These are phyloP conservation scores for Arachnopeziza araneosa DNA, from an alignment of 2,329 filamentous ascomycete genomes.

Conservation along the genomic window DNA sequence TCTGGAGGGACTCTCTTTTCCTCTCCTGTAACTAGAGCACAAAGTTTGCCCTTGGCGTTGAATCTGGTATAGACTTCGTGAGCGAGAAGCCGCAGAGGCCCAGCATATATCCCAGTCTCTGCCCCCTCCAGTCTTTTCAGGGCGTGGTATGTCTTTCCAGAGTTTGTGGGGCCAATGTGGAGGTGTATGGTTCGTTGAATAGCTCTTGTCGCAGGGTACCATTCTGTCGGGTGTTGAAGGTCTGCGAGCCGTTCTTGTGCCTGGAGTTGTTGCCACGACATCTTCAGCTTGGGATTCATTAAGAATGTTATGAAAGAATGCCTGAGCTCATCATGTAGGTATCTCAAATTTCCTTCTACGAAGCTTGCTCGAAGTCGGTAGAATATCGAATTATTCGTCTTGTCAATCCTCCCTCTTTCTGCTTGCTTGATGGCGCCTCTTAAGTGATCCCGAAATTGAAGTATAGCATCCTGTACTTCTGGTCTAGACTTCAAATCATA, in stretches of 20 bases:
- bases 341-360: conserved; percentile 43
- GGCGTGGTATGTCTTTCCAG: conserved; percentile 94
- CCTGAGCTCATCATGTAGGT: conserved; percentile 53
- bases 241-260: conserved; percentile 65
- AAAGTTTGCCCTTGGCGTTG: conserved; percentile 67
- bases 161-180: conserved; percentile 95
- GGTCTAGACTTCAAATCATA: conserved; percentile 14
- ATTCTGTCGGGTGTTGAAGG: conserved; percentile 82
- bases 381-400: conserved; percentile 22
- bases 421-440: conserved; percentile 12
- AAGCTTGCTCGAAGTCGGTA: conserved; percentile 51
- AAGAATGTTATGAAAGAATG: conserved; percentile 51
- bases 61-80: conserved; percentile 94
- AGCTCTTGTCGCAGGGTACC: conserved; percentile 79
- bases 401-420: conserved; percentile 6
- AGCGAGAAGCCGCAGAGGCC: conserved; percentile 80
- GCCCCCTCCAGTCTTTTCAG: conserved; percentile 76
- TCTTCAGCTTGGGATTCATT: background rate
- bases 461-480: conserved; percentile 13
- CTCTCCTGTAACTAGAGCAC: conserved; percentile 84
- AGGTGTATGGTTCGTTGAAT: conserved; percentile 81
- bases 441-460: conserved; percentile 9
- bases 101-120: conserved; percentile 78
- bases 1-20: conserved; percentile 68
- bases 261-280: background rate